Base-by-base conservation (phyloP, 805 yeast species). In the Candida sanyiensis region DNA sequence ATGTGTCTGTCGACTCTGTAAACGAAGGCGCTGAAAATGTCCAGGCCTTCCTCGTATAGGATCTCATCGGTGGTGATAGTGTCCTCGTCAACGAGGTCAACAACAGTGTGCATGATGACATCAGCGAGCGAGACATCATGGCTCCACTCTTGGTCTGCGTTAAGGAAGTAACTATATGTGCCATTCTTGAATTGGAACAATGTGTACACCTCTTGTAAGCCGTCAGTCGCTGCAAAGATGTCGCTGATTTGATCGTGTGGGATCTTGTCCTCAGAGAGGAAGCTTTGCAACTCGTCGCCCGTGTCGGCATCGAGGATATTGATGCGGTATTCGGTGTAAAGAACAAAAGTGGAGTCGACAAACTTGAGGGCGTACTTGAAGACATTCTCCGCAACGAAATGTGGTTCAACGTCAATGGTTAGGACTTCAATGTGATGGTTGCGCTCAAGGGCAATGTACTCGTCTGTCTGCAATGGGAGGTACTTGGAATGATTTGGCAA, bases 91-190 rank as follows among this genome's bases (percentile, higher is more conserved):
- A 15, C 49, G 35, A 42, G 38, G 22, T 59, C 63, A 19, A 62
- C 44, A 16, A 66, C 46, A 5, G 55, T 40, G 20, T 61, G 58
- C n/a, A 67, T 67, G 6, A 51, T 49, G 4, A 70, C 58, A 22
- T 62, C 48, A 5, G 67, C 54, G 5, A 69, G 41, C 0, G 73
- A 65, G 46, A 65, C 71, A 50, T 73, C 76, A 42, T 65, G 61
- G 2, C 38, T 20, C 80, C 80, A 74, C 8, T 37, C 27, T 6
- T 28, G 7, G 12, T 39, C 24, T 10, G 30, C 35, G 26, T 55
- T 54, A 5, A 16, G n/a, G 9, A 32, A 26, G n/a, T 37, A 27
- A 3, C 36, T 19, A 15, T 39, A 48, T 1, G 49, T 44, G 12
- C 40, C 40, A 24, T 48, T 38, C 9, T 22, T 28, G 36, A 32